These are phyloP conservation scores for Phaeotremella fagi DNA, from an alignment of 768 basidiomycete genomes.

Conservation along the genomic window DNA sequence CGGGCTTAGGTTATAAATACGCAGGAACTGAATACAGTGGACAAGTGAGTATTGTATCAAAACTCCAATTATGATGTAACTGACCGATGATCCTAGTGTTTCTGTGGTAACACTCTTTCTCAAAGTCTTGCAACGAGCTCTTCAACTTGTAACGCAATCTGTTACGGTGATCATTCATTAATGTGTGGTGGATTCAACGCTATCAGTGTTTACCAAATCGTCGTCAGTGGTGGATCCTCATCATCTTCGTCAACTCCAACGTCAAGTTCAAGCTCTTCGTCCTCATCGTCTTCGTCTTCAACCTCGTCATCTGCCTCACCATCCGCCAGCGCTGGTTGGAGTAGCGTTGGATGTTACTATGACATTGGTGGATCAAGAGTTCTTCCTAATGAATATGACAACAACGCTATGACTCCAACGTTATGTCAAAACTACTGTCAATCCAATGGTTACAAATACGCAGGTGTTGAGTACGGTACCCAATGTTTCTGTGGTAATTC, in stretches of 20 bases:
- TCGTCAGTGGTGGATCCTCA: not conserved
- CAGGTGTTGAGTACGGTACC: slow-evolving; percentile 7
- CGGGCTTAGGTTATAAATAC: not conserved
- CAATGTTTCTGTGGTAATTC: slow-evolving; percentile 3
- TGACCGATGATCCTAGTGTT: slow-evolving; percentile 26
- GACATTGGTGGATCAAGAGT: not conserved
- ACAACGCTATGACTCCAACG: not conserved
- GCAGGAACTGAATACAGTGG: slow-evolving; percentile 5
- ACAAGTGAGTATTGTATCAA: slow-evolving; percentile 6
- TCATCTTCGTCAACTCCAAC: not conserved
- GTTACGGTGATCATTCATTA: slow-evolving; percentile 10
- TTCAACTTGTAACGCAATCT: slow-evolving; percentile 9
- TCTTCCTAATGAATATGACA: not conserved
- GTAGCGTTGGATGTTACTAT: not conserved
- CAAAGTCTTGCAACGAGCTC: slow-evolving; percentile 6
- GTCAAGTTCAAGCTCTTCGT: not conserved
- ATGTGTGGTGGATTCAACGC: slow-evolving; percentile 19
- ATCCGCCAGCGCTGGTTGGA: not conserved
- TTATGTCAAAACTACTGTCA: slow-evolving; percentile 1
- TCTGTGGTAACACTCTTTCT: slow-evolving; percentile 14
- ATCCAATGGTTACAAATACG: not conserved
- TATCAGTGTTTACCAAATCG: slow-evolving; percentile 13
- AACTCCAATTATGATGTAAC: not conserved
- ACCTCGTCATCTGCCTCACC: not conserved
- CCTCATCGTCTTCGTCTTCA: not conserved